These are phyloP conservation scores for Stenogyne calaminthoides DNA, from an alignment of 305 asterid genomes.

Conservation along the genomic window DNA sequence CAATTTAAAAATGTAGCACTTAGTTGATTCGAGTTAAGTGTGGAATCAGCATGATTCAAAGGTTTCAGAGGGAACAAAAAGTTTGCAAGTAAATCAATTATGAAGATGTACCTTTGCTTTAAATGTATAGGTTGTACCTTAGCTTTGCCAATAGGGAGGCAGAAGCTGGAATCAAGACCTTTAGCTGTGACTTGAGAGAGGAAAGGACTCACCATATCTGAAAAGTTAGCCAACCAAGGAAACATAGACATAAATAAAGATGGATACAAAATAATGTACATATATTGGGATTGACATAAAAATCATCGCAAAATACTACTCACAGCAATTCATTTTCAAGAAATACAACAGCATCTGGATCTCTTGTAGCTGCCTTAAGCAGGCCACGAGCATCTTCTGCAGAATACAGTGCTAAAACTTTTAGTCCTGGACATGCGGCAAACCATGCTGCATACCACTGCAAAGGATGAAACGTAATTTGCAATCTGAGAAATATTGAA, in stretches of 20 bases:
- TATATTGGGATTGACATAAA: slow-evolving; percentile 6
- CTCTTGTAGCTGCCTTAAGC: slow-evolving; percentile 96
- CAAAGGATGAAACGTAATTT: slow-evolving; percentile 29
- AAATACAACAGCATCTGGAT: slow-evolving; percentile 95
- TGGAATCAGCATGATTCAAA: neutral
- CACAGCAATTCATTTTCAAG: slow-evolving; percentile 95
- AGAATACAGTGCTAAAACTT: slow-evolving; percentile 83
- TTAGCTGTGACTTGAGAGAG: slow-evolving; percentile 82
- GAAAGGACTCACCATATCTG: slow-evolving; percentile 95
- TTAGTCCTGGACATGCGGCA: slow-evolving; percentile 83
- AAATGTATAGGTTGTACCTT: slow-evolving; percentile 51
- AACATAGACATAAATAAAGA: slow-evolving; percentile 11
- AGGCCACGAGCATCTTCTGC: slow-evolving; percentile 98
- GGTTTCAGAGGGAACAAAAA: neutral
- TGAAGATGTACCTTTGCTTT: slow-evolving; percentile 3
- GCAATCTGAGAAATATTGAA: neutral
- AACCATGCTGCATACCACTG: slow-evolving; percentile 99
- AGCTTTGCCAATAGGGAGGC: slow-evolving; percentile 92
- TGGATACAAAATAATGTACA: slow-evolving; percentile 27
- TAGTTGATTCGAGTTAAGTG: neutral
- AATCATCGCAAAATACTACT: slow-evolving; percentile 29
- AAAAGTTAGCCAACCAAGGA: slow-evolving; percentile 14
- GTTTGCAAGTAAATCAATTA: neutral
- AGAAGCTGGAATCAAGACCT: slow-evolving; percentile 85
- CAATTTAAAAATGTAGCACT: neutral